phyloP scores from a whole-genome alignment of 371 early-diverging fungal species.

The Apophysomyces ossiformis region DNA sequence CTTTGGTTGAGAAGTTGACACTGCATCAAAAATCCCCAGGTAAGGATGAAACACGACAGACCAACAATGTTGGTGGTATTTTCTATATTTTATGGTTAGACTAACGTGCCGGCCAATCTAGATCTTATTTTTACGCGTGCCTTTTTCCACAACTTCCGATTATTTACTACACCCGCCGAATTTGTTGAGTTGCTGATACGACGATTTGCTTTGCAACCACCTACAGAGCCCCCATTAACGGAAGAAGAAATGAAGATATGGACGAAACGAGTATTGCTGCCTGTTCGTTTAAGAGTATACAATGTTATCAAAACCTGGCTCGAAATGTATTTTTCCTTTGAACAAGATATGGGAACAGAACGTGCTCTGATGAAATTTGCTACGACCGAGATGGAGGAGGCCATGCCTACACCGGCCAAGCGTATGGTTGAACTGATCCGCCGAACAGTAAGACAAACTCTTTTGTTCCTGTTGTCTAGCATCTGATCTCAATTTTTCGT shows the following conservation, averaged over 20 bases:
- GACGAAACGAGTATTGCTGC: constrained; percentile 83
- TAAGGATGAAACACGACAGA: constrained; percentile 13
- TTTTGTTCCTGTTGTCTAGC: background rate
- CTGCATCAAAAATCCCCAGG: constrained; percentile 74
- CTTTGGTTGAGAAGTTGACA: constrained; percentile 88
- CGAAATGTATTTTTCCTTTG: constrained; percentile 75
- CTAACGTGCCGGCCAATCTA: constrained; percentile 7
- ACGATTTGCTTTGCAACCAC: constrained; percentile 78
- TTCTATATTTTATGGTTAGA: background rate
- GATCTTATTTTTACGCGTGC: constrained; percentile 81
- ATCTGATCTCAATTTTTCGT: background rate
- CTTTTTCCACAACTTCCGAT: constrained; percentile 90
- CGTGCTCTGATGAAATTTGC: constrained; percentile 32
- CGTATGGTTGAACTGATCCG: constrained; percentile 47
- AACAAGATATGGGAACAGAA: constrained; percentile 58
- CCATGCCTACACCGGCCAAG: constrained; percentile 48
- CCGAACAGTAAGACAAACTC: constrained; percentile 32
- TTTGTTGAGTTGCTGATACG: constrained; percentile 71
- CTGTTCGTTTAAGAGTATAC: constrained; percentile 85
- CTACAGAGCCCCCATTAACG: constrained; percentile 60
- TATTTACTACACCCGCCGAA: constrained; percentile 76
- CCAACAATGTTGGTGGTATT: background rate
- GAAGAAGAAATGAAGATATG: constrained; percentile 79
- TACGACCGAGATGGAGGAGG: constrained; percentile 32
- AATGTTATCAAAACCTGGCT: constrained; percentile 94